A percentile compares a stretch with the other conserved stretches of the same genome.
Evolutionary conservation across 768 basidiomycete genomes (phyloP).

Genomic region (Phylloporus sp.): DNA sequence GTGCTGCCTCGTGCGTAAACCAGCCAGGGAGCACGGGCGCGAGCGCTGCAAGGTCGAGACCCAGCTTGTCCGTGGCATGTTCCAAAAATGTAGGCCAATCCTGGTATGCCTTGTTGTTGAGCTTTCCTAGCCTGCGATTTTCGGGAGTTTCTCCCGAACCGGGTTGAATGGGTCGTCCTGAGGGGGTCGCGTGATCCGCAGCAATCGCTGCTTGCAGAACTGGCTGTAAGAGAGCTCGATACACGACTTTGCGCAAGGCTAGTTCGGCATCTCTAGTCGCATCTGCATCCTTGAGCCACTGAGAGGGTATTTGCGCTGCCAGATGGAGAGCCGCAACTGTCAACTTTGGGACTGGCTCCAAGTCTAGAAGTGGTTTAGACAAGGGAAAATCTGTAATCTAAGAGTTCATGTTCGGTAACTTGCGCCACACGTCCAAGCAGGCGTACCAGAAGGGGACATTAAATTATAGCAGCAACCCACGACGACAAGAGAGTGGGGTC

Average conservation of each 20-base stretch:
- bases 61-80: conserved; percentile 27
- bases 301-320: conserved; percentile 63
- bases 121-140: conserved; percentile 48
- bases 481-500: conserved; percentile 47
- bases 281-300: conserved; percentile 46
- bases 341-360: conserved; percentile 19
- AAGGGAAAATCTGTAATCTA: conserved; percentile 50
- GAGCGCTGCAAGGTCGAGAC: conserved; percentile 15
- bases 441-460: conserved; percentile 45
- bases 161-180: conserved; percentile 9
- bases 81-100: conserved; percentile 47
- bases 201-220: conserved; percentile 13
- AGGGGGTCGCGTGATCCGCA: neutral
- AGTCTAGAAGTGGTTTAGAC: conserved; percentile 28
- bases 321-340: conserved; percentile 52
- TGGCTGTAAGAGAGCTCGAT: conserved; percentile 58
- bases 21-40: conserved; percentile 17
- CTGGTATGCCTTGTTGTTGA: conserved; percentile 46
- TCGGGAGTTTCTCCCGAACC: conserved; percentile 37
- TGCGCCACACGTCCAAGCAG: neutral
- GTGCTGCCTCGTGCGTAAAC: conserved; percentile 18
- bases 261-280: conserved; percentile 38
- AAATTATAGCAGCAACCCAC: conserved; percentile 83
- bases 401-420: conserved; percentile 2
- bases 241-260: conserved; percentile 63